Conservation (phyloP, 2,329 filamentous ascomycete species). For the Pseudogymnoascus sp. region DNA sequence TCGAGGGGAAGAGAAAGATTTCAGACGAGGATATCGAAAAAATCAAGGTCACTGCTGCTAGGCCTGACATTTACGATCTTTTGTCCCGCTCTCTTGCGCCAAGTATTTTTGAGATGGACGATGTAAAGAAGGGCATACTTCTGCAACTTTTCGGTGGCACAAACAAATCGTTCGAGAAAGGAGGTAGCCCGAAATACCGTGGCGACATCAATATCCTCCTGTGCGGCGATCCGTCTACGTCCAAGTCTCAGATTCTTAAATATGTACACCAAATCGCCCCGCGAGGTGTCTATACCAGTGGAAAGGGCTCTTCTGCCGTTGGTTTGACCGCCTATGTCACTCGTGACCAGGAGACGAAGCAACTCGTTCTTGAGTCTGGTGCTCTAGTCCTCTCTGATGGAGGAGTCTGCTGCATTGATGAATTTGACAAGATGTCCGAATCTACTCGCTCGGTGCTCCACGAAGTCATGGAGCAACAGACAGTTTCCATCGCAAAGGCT, state of each 20-base stretch:
- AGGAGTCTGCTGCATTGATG: slow-evolving; percentile 71
- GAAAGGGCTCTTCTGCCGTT: slow-evolving; percentile 68
- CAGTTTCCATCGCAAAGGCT: slow-evolving; percentile 70
- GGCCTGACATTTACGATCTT: slow-evolving; percentile 87
- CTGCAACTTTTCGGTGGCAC: slow-evolving; percentile 95
- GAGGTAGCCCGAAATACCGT: slow-evolving; percentile 88
- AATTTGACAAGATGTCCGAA: slow-evolving; percentile 76
- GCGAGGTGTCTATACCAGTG: slow-evolving; percentile 70
- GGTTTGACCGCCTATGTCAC: slow-evolving; percentile 73
- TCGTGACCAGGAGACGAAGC: slow-evolving; percentile 64
- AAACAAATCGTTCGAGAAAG: slow-evolving; percentile 96
- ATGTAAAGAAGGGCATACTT: slow-evolving; percentile 97
- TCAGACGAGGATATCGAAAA: slow-evolving; percentile 80
- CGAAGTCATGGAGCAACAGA: slow-evolving; percentile 78
- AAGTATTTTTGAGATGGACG: slow-evolving; percentile 95
- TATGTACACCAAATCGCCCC: slow-evolving; percentile 98
- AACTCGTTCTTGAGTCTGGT: slow-evolving; percentile 68
- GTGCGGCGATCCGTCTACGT: slow-evolving; percentile 92
- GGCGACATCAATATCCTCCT: slow-evolving; percentile 96
- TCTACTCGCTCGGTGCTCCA: slow-evolving; percentile 66
- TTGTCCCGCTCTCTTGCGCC: slow-evolving; percentile 85
- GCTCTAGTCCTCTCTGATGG: slow-evolving; percentile 68
- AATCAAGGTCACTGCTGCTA: slow-evolving; percentile 72
- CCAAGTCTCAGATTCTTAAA: slow-evolving; percentile 88
- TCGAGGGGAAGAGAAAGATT: slow-evolving; percentile 79